phyloP scores from a whole-genome alignment of 495 filamentous ascomycete genomes.

The Xylaria longipes region DNA sequence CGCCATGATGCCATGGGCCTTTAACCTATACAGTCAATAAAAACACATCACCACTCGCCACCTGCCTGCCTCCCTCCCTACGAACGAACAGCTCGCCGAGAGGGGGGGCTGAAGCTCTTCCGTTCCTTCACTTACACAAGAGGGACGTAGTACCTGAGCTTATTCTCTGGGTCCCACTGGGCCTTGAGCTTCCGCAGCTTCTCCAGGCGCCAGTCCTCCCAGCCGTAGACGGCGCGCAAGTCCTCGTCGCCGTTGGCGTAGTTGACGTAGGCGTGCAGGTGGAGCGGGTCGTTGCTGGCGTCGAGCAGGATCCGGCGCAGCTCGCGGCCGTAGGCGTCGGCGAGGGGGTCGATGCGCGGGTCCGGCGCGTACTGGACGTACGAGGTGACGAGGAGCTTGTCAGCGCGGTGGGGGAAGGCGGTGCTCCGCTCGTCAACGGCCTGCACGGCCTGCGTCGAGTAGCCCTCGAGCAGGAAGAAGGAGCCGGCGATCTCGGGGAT shows the following conservation, averaged over 20 bases:
- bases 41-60: not conserved
- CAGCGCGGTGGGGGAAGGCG: conserved; percentile 47
- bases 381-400: conserved; percentile 20
- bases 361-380: conserved; percentile 18
- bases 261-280: conserved; percentile 50
- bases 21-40: not conserved
- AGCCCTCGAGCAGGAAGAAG: conserved; percentile 48
- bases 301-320: conserved; percentile 7
- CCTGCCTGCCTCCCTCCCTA: not conserved
- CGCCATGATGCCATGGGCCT: not conserved
- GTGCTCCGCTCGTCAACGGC: conserved; percentile 37
- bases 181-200: conserved; percentile 47
- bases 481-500: conserved; percentile 34
- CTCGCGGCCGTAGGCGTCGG: not conserved
- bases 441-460: conserved; percentile 44
- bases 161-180: conserved; percentile 47
- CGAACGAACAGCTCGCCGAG: not conserved
- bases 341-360: not conserved
- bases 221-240: conserved; percentile 52
- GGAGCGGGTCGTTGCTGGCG: conserved; percentile 20
- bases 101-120: not conserved
- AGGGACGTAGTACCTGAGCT: conserved; percentile 50
- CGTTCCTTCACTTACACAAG: not conserved
- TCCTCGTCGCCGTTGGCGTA: conserved; percentile 55
- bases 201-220: conserved; percentile 51